Base-by-base conservation (phyloP, 106 monocot species). In the Phalaenopsis equestris region DNA sequence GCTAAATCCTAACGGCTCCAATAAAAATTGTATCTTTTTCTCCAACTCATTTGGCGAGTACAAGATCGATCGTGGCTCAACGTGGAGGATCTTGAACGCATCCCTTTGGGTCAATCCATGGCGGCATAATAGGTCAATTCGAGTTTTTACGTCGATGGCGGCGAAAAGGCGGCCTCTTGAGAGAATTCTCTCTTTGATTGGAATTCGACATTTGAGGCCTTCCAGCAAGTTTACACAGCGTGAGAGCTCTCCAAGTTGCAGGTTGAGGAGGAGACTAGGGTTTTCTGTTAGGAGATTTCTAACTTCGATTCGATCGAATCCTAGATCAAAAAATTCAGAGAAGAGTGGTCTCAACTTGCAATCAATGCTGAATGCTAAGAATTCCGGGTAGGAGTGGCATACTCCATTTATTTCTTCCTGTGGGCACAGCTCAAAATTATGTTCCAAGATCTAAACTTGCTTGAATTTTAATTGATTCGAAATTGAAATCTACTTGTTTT, bases 51-150 rank as follows among this genome's bases (percentile, higher is more conserved):
- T 83, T 67, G 87, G 46, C 19, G 77, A 79, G 43, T 99, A 93
- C 19, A 91, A 38, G 5, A 99, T 87, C 7, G 76, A 23, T 70
- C 99, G 88, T 1, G 99, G 99, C 82, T 99, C 99, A 19, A 84
- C 75, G 77, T 80, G 84, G 4, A 99, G 24, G 37, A 95, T 87
- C 64, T 86, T 88, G 42, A 93, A 82, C 2, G 95, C 95, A 16
- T 99, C 99, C 81, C 90, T 85, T 15, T 78, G 86, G 7, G 85
- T 99, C 82, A 99, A 81, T 9, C 99, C 99, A 55, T 87, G 83
- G 18, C 67, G 37, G 83, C 85, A 88, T 74, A 99, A 82, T 79
- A 84, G 87, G 73, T 95, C 93, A 8, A 95, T 80, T 84, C 88
- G 81, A 4, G 86, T 85, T 48, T 95, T 95, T 58, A 87, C 88